These are phyloP conservation scores for Candida insectalens DNA, from an alignment of 805 yeast species.

Conservation along the genomic window DNA sequence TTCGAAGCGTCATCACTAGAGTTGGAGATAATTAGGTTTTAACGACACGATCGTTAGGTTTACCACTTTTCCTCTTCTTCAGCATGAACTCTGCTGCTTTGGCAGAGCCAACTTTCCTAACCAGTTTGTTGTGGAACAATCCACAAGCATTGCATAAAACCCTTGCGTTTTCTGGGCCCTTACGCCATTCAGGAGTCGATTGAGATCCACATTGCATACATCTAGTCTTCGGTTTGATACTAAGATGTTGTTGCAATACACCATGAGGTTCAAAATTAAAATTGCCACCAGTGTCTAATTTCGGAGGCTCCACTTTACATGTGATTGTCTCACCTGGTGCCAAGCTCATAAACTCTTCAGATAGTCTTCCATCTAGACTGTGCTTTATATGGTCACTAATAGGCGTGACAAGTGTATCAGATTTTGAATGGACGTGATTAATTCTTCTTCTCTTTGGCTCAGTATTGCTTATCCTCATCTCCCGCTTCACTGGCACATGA, in stretches of 20 bases:
- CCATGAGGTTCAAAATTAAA: slow-evolving; percentile 21
- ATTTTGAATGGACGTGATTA: slow-evolving; percentile 1
- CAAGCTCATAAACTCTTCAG: background rate
- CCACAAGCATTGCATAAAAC: slow-evolving; percentile 94
- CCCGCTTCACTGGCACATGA: too few relatives aligned
- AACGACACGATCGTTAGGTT: slow-evolving; percentile 16
- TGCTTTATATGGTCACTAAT: background rate
- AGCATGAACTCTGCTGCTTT: slow-evolving; percentile 30
- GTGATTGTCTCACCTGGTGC: slow-evolving; percentile 19
- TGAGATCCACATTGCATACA: slow-evolving; percentile 68
- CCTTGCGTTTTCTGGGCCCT: slow-evolving; percentile 77
- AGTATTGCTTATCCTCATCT: too few relatives aligned
- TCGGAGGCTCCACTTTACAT: slow-evolving; percentile 20
- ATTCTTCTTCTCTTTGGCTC: too few relatives aligned
- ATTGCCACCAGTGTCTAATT: slow-evolving; percentile 2
- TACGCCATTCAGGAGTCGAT: slow-evolving; percentile 88
- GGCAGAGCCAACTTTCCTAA: slow-evolving; percentile 35
- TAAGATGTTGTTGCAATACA: slow-evolving; percentile 25
- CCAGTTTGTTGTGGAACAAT: slow-evolving; percentile 54
- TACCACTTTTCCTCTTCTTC: slow-evolving; percentile 21
- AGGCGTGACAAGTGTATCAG: background rate
- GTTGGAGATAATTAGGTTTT: background rate
- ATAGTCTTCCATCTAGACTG: background rate
- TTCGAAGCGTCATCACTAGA: background rate
- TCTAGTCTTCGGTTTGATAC: slow-evolving; percentile 19